A percentile compares a stretch with the other conserved stretches of the same genome.
Conservation (phyloP, 257 asterid genomes). For the Gentiana macrophylla region DNA sequence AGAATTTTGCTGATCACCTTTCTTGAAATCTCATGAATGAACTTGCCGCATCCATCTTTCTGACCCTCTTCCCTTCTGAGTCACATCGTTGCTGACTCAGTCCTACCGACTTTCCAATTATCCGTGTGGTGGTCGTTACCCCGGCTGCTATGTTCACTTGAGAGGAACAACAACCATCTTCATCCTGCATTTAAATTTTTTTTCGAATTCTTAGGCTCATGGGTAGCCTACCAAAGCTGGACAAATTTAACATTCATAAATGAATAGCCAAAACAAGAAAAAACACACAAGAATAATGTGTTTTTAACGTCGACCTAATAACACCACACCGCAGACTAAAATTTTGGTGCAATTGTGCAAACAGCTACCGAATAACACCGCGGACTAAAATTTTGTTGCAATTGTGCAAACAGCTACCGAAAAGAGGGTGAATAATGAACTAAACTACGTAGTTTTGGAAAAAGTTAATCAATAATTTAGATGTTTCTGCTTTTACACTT, state of each 20-base stretch:
- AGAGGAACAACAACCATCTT: conserved; percentile 16
- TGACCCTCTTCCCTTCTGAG: neutral
- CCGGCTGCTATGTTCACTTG: neutral
- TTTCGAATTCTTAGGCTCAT: neutral
- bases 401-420: too few species aligned
- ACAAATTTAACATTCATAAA: neutral
- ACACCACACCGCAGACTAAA: too few species aligned
- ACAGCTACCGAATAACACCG: too few species aligned
- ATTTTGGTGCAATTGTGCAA: too few species aligned
- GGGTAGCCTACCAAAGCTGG: neutral
- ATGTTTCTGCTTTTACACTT: too few species aligned
- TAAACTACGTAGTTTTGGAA: too few species aligned
- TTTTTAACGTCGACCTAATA: too few species aligned
- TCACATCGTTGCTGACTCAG: neutral
- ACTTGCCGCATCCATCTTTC: neutral
- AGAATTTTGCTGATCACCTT: conserved; percentile 3
- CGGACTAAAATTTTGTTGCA: too few species aligned
- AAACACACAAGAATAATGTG: neutral
- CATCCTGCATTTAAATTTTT: conserved; percentile 1
- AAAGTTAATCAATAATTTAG: too few species aligned
- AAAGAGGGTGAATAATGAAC: too few species aligned
- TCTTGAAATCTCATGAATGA: conserved; percentile 8
- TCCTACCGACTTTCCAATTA: conserved; percentile 2
- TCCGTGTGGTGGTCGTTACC: neutral
- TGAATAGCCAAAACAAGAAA: neutral